Percentiles rank a stretch among this genome's conserved stretches.
Conservation (phyloP, 768 basidiomycete genomes). For the Amanita thiersii region DNA sequence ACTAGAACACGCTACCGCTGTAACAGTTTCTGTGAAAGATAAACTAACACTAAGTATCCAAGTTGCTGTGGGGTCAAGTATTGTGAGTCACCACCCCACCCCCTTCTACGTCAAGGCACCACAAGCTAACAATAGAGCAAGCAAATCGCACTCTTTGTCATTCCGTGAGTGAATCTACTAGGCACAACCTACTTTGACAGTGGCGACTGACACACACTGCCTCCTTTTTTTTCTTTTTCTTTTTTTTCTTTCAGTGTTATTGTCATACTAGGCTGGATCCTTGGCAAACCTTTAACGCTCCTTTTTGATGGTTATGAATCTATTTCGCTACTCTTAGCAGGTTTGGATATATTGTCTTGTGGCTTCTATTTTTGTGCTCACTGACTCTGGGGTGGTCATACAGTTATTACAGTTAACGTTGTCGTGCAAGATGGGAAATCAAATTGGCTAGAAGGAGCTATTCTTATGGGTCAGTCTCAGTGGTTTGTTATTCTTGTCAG, state of each 20-base stretch:
- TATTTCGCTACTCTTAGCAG: conserved; percentile 43
- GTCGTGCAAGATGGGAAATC: conserved; percentile 76
- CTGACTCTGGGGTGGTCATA: conserved; percentile 1
- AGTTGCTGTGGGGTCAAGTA: conserved; percentile 83
- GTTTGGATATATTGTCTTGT: conserved; percentile 18
- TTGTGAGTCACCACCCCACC: conserved; percentile 39
- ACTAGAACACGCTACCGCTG: conserved; percentile 81
- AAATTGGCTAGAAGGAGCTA: conserved; percentile 76
- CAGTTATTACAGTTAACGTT: conserved; percentile 79
- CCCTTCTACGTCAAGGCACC: not conserved
- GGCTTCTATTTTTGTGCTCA: not conserved
- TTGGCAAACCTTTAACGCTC: conserved; percentile 72
- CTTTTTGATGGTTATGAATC: conserved; percentile 90
- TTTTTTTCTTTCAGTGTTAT: conserved; percentile 43
- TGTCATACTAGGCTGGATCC: conserved; percentile 69
- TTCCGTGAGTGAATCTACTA: conserved; percentile 68
- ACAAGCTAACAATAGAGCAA: conserved; percentile 19
- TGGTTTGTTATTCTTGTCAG: not conserved
- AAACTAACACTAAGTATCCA: conserved; percentile 83
- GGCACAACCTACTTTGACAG: too few species aligned
- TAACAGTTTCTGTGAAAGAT: conserved; percentile 85
- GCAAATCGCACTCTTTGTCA: conserved; percentile 82
- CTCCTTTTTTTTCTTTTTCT: not conserved
- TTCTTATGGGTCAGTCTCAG: conserved; percentile 36
- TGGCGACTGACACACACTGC: not conserved